A percentile compares a stretch with the other conserved stretches of the same genome.
These are phyloP conservation scores for Sarcodon aspratus DNA, from an alignment of 768 basidiomycete genomes.

Conservation along the genomic window DNA sequence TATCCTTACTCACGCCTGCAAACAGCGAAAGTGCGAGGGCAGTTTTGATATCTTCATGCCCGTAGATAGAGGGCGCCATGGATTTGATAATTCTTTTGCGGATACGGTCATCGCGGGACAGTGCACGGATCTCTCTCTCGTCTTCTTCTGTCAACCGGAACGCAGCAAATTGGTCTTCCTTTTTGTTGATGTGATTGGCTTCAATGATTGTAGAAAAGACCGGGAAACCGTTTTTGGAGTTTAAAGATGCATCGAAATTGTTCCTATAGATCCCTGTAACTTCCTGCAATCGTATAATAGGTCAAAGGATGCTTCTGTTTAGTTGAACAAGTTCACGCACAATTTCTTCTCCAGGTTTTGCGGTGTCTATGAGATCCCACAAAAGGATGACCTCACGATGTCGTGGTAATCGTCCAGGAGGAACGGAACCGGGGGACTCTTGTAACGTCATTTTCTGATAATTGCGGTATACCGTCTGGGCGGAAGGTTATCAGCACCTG, in stretches of 20 bases:
- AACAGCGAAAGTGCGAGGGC: slow-evolving; percentile 93
- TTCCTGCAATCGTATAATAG: slow-evolving; percentile 46
- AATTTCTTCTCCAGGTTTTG: slow-evolving; percentile 98
- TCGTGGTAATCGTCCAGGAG: slow-evolving; percentile 91
- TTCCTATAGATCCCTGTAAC: slow-evolving; percentile 97
- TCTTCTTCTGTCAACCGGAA: slow-evolving; percentile 97
- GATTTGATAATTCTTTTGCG: slow-evolving; percentile 97
- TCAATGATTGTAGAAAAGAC: slow-evolving; percentile 98
- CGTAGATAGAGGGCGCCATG: slow-evolving; percentile 97
- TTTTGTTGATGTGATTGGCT: slow-evolving; percentile 98
- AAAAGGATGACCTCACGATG: slow-evolving; percentile 95
- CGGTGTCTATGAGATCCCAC: slow-evolving; percentile 97
- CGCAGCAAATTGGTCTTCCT: slow-evolving; percentile 98
- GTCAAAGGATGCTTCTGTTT: not conserved
- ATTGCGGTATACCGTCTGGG: slow-evolving; percentile 91
- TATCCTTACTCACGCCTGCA: slow-evolving; percentile 88
- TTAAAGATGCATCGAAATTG: slow-evolving; percentile 97
- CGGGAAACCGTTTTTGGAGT: slow-evolving; percentile 98
- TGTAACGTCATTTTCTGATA: slow-evolving; percentile 99
- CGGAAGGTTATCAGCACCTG: not conserved
- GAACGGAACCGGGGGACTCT: slow-evolving; percentile 95
- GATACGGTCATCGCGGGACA: slow-evolving; percentile 88
- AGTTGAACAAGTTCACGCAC: slow-evolving; percentile 32
- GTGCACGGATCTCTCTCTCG: slow-evolving; percentile 78
- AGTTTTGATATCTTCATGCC: slow-evolving; percentile 98